These are phyloP conservation scores for Brettanomyces bruxellensis DNA, from an alignment of 805 yeast species.

Conservation along the genomic window DNA sequence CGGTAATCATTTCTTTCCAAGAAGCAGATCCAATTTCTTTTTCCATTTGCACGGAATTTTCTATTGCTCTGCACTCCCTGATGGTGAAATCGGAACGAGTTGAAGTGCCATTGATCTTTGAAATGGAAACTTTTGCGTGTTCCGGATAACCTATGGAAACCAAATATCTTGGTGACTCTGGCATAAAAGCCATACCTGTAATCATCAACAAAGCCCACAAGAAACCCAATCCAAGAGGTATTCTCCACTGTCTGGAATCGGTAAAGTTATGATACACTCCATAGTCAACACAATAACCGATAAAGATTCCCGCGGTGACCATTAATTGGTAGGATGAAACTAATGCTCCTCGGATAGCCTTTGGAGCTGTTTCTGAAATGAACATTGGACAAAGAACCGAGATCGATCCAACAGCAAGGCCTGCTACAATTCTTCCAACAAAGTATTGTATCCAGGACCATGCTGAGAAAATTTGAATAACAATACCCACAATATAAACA, in stretches of 20 bases:
- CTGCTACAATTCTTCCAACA: slow-evolving; percentile 52
- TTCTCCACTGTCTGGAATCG: slow-evolving; percentile 56
- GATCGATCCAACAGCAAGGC: slow-evolving; percentile 47
- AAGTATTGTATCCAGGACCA: slow-evolving; percentile 53
- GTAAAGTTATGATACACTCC: slow-evolving; percentile 45
- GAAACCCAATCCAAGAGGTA: slow-evolving; percentile 45
- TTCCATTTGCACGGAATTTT: slow-evolving; percentile 56
- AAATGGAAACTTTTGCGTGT: slow-evolving; percentile 46
- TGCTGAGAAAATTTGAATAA: slow-evolving; percentile 52
- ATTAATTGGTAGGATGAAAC: slow-evolving; percentile 63
- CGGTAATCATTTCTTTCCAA: slow-evolving; percentile 55
- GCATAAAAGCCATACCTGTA: slow-evolving; percentile 47
- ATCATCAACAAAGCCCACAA: slow-evolving; percentile 45
- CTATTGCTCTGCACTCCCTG: slow-evolving; percentile 43
- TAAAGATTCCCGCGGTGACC: slow-evolving; percentile 62
- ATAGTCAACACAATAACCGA: slow-evolving; percentile 60
- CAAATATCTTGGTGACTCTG: slow-evolving; percentile 64
- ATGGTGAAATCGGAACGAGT: slow-evolving; percentile 46
- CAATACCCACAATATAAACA: slow-evolving; percentile 51
- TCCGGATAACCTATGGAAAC: slow-evolving; percentile 39
- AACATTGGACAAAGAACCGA: slow-evolving; percentile 48
- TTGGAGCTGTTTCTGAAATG: slow-evolving; percentile 65
- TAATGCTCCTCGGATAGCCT: slow-evolving; percentile 59
- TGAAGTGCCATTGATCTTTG: slow-evolving; percentile 47
- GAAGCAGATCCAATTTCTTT: slow-evolving; percentile 53